These are phyloP conservation scores for Leishmania turanica DNA, from an alignment of 208 protist species.

Conservation along the genomic window DNA sequence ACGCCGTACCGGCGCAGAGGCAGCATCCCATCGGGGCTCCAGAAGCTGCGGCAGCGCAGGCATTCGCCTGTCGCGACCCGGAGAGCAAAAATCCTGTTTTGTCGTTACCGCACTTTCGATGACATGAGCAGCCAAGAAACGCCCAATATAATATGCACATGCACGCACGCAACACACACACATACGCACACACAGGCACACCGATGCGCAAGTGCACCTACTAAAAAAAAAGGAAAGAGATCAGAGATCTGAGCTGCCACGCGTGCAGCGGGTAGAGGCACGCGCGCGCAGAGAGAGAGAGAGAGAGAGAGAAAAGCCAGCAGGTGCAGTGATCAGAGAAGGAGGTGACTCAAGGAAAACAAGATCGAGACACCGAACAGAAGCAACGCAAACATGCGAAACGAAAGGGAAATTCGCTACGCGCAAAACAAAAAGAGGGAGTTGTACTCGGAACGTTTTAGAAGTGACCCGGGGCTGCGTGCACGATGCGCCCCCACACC, in stretches of 20 bases:
- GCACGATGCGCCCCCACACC: conserved; percentile 22
- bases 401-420: background rate
- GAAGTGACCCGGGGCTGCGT: background rate
- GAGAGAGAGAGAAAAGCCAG: background rate
- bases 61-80: background rate
- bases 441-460: background rate
- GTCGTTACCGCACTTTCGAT: background rate
- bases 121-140: background rate
- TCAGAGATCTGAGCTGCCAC: background rate
- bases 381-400: background rate
- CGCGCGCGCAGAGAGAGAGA: background rate
- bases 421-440: background rate
- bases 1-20: no score
- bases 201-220: background rate
- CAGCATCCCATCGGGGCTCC: background rate
- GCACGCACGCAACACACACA: background rate
- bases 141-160: background rate
- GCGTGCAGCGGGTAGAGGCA: background rate
- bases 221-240: background rate
- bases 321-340: background rate
- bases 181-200: background rate
- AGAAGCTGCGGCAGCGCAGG: background rate
- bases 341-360: background rate
- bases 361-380: background rate
- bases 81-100: background rate